Evolutionary conservation across 257 asterid genomes (phyloP).

Genomic region (Nicotiana knightiana): DNA sequence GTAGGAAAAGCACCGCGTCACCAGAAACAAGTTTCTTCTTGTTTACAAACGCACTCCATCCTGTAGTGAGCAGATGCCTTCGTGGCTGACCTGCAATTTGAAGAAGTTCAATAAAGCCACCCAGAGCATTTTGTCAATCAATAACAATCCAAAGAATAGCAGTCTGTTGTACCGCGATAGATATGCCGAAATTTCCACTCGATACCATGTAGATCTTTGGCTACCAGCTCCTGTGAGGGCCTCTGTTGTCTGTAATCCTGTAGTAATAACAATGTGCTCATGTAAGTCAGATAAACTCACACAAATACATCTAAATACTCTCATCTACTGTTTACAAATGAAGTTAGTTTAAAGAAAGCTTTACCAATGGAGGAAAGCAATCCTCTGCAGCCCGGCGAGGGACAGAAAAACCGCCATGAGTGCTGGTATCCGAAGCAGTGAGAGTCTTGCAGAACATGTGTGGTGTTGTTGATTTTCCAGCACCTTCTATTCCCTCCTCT

Average conservation of each 20-base stretch:
- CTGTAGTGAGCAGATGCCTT: conserved; percentile 94
- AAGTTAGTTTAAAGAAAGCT: not conserved
- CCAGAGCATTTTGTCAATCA: not conserved
- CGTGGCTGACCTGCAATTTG: conserved; percentile 84
- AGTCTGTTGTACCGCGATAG: conserved; percentile 57
- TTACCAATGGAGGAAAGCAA: conserved; percentile 95
- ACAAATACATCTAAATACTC: not conserved
- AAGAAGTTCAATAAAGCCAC: not conserved
- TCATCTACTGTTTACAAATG: not conserved
- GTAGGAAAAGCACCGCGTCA: conserved; percentile 91
- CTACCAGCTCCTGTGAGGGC: conserved; percentile 94
- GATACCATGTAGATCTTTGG: conserved; percentile 86
- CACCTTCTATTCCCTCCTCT: conserved; percentile 51
- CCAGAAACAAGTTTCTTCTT: conserved; percentile 90
- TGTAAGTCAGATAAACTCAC: not conserved
- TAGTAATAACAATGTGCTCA: not conserved
- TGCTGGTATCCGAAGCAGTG: conserved; percentile 97
- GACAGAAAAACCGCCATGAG: conserved; percentile 97
- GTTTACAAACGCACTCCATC: conserved; percentile 99
- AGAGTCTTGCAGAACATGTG: conserved; percentile 97
- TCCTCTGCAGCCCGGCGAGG: conserved; percentile 99
- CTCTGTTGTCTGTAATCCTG: conserved; percentile 92
- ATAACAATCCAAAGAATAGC: not conserved
- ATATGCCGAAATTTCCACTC: conserved; percentile 97
- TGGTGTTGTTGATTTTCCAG: conserved; percentile 57